A percentile compares a stretch with the other conserved stretches of the same genome.
These are phyloP conservation scores for Penicillium sp. DNA, from an alignment of 2,329 filamentous ascomycete species.

Conservation along the genomic window DNA sequence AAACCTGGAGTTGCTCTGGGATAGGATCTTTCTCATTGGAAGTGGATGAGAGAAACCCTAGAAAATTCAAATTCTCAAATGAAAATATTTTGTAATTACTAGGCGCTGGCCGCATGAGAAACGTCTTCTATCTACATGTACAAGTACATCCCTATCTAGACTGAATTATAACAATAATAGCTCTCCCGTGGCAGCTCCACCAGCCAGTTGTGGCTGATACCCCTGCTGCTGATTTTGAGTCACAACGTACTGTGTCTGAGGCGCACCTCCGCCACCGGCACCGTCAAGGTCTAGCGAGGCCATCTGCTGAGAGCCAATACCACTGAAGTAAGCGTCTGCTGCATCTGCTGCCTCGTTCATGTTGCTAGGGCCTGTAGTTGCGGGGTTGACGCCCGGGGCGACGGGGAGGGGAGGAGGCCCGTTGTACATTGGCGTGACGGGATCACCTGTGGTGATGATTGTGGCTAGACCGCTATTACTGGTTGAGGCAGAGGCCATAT, in stretches of 20 bases:
- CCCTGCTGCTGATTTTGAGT: conserved; percentile 79
- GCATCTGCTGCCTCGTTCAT: conserved; percentile 74
- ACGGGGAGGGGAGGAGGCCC: conserved; percentile 44
- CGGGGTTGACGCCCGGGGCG: conserved; percentile 69
- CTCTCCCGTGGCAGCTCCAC: conserved; percentile 67
- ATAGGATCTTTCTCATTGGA: not conserved
- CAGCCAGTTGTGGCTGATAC: conserved; percentile 67
- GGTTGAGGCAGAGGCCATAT: conserved; percentile 29
- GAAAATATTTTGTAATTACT: conserved; percentile 5
- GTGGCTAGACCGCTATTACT: conserved; percentile 29
- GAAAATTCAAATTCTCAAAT: not conserved
- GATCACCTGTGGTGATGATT: conserved; percentile 33
- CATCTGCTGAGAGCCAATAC: conserved; percentile 72
- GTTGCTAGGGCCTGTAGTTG: conserved; percentile 63
- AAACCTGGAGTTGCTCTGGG: not conserved
- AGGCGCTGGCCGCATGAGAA: not conserved
- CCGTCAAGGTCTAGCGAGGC: conserved; percentile 67
- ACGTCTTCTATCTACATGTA: conserved; percentile 22
- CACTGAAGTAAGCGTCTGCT: conserved; percentile 86
- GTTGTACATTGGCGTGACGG: conserved; percentile 31
- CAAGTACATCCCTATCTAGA: conserved; percentile 7
- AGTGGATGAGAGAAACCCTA: not conserved
- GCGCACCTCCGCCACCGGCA: conserved; percentile 60
- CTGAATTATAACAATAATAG: conserved; percentile 62
- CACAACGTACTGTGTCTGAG: conserved; percentile 62